Percentiles rank a stretch among this genome's conserved stretches.
Evolutionary conservation across 2,329 filamentous ascomycete species (phyloP).

Genomic region (Paracorniculantispora psalliotae): DNA sequence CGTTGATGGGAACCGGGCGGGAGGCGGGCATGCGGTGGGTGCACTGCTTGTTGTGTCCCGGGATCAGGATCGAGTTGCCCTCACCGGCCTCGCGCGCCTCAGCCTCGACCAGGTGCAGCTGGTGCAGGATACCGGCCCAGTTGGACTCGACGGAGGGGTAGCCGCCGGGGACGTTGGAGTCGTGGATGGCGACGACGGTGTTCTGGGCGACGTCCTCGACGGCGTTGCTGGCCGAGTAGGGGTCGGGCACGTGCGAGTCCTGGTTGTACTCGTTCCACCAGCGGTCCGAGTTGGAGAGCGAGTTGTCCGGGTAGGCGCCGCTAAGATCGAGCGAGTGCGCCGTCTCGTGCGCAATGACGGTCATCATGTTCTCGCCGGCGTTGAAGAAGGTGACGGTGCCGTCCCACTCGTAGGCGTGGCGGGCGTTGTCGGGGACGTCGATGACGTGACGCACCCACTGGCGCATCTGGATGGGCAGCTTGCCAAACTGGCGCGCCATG

Average conservation of each 20-base stretch:
- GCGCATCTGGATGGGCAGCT: conserved; percentile 23
- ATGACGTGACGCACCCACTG: conserved; percentile 20
- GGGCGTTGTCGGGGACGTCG: conserved; percentile 1
- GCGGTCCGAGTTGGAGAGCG: conserved; percentile 10
- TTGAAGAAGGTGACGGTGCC: conserved; percentile 8
- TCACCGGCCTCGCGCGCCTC: conserved; percentile 9
- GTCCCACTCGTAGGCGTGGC: conserved; percentile 8
- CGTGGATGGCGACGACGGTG: conserved; percentile 9
- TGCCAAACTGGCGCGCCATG: conserved; percentile 23
- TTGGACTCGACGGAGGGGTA: conserved; percentile 3
- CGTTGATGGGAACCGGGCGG: background rate
- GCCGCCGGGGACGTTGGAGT: conserved; percentile 7
- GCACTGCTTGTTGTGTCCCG: conserved; percentile 5
- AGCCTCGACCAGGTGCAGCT: conserved; percentile 11
- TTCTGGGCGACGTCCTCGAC: conserved; percentile 12
- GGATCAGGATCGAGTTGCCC: conserved; percentile 8
- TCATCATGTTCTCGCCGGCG: conserved; percentile 11
- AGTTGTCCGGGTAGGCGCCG: conserved; percentile 8
- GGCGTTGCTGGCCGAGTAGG: conserved; percentile 6
- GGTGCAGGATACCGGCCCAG: conserved; percentile 4
- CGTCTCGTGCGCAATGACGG: conserved; percentile 10
- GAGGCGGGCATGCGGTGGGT: conserved; percentile 6
- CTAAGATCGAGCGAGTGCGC: conserved; percentile 9
- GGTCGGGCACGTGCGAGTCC: conserved; percentile 10
- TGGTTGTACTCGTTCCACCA: conserved; percentile 10